Evolutionary conservation across 371 early-diverging fungal species (phyloP).

Genomic region (Nosema muscidifuracis): DNA sequence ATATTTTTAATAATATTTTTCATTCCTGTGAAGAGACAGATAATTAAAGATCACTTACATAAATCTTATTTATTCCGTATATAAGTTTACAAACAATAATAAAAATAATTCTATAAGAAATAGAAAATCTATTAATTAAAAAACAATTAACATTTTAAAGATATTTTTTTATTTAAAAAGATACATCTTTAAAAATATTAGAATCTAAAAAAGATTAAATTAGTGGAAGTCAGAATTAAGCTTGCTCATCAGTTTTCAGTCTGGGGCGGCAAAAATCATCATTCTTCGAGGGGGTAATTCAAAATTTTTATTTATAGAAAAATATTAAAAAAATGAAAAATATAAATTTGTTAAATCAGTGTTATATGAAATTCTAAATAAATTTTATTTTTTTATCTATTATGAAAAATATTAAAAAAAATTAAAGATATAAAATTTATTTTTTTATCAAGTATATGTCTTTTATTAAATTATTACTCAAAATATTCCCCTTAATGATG

Average conservation of each 20-base stretch:
- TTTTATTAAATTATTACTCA: not conserved
- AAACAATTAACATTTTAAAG: no score
- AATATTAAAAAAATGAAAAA: not conserved
- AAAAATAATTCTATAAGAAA: no score
- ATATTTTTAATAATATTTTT: no score
- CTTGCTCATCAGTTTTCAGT: conserved; percentile 34
- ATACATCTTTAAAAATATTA: no score
- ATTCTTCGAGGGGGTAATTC: conserved; percentile 20
- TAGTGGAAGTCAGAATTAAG: conserved; percentile 28
- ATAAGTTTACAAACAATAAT: no score
- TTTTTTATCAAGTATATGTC: not conserved
- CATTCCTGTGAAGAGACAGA: no score
- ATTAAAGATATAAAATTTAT: not conserved
- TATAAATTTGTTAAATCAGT: no score
- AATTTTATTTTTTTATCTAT: not conserved
- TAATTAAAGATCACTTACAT: no score
- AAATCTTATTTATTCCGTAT: no score
- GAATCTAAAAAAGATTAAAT: not conserved
- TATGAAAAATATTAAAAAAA: not conserved
- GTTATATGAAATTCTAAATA: not conserved
- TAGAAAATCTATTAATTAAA: no score
- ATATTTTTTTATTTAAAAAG: no score
- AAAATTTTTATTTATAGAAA: conserved; percentile 27
- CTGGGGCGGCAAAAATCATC: conserved; percentile 45
- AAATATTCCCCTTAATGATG: not conserved